Evolutionary conservation across 495 filamentous ascomycete species (phyloP).

Genomic region (Chaetomium cochliodes): DNA sequence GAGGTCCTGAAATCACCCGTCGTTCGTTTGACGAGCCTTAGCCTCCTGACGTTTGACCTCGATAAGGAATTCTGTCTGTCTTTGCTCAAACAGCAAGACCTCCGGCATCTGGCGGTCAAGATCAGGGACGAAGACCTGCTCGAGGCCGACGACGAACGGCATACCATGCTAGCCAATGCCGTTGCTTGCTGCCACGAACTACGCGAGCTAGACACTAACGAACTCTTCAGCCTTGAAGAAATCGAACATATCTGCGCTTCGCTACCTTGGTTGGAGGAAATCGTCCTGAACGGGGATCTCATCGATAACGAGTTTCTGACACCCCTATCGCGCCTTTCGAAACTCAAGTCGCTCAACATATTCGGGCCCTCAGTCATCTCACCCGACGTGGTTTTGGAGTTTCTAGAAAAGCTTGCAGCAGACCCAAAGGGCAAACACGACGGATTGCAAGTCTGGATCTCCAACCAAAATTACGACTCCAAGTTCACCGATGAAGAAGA

Average conservation of each 20-base stretch:
- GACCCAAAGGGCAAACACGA: constrained; percentile 29
- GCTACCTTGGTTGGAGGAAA: constrained; percentile 53
- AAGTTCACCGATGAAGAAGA: constrained; percentile 30
- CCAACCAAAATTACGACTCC: constrained; percentile 27
- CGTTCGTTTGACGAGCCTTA: constrained; percentile 32
- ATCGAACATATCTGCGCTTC: constrained; percentile 20
- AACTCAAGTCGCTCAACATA: constrained; percentile 49
- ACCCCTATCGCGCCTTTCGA: constrained; percentile 38
- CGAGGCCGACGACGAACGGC: constrained; percentile 26
- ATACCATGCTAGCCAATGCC: constrained; percentile 50
- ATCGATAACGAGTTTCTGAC: constrained; percentile 51
- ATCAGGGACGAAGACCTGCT: constrained; percentile 55
- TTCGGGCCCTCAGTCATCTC: constrained; percentile 51
- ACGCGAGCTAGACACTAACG: constrained; percentile 31
- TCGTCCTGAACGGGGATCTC: constrained; percentile 56
- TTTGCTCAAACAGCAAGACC: constrained; percentile 29
- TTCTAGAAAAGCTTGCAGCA: constrained; percentile 43
- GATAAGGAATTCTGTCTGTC: constrained; percentile 25
- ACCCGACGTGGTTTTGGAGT: constrained; percentile 44
- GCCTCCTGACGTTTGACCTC: constrained; percentile 23
- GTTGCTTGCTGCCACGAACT: constrained; percentile 42
- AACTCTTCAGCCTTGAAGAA: constrained; percentile 22
- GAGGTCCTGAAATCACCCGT: constrained; percentile 45
- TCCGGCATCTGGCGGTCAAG: constrained; percentile 41
- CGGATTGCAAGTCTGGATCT: constrained; percentile 33